These are phyloP conservation scores for sorghum (Sorghum bicolor) DNA, from an alignment of 176 grass and related monocot genomes.

Conservation along the genomic window DNA sequence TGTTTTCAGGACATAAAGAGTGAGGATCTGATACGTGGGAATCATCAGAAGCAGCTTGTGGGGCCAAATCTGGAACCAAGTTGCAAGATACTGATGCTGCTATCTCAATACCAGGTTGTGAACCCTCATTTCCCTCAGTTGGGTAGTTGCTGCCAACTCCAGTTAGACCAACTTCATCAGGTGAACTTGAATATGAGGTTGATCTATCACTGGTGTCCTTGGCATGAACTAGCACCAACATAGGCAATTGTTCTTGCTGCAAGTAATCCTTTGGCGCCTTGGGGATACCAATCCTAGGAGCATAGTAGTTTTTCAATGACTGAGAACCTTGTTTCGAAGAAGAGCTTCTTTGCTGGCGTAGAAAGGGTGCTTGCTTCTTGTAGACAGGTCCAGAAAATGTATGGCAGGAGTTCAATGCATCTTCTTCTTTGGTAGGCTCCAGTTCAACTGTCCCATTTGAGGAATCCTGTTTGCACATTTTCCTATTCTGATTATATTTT, in stretches of 20 bases:
- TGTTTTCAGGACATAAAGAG: conserved; percentile 16
- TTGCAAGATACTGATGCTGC: conserved; percentile 15
- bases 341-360: conserved; percentile 24
- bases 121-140: conserved; percentile 7
- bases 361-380: conserved; percentile 31
- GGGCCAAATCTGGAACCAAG: conserved; percentile 13
- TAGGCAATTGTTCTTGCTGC: conserved; percentile 15
- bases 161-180: conserved; percentile 8
- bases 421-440: conserved; percentile 25
- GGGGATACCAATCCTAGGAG: conserved; percentile 26
- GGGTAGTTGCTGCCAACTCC: neutral
- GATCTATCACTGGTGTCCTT: conserved; percentile 11
- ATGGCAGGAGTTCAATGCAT: conserved; percentile 11
- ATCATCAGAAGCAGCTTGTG: neutral
- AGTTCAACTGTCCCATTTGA: conserved; percentile 22
- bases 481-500: conserved; percentile 31
- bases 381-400: neutral
- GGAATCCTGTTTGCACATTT: conserved; percentile 21
- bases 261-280: conserved; percentile 28
- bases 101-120: conserved; percentile 13
- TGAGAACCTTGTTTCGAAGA: conserved; percentile 30
- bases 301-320: conserved; percentile 20
- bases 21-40: neutral
- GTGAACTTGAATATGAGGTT: neutral
- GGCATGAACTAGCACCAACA: conserved; percentile 17